Conservation (phyloP, 805 yeast genomes). For the Sugiyamaella qingdaonensis region DNA sequence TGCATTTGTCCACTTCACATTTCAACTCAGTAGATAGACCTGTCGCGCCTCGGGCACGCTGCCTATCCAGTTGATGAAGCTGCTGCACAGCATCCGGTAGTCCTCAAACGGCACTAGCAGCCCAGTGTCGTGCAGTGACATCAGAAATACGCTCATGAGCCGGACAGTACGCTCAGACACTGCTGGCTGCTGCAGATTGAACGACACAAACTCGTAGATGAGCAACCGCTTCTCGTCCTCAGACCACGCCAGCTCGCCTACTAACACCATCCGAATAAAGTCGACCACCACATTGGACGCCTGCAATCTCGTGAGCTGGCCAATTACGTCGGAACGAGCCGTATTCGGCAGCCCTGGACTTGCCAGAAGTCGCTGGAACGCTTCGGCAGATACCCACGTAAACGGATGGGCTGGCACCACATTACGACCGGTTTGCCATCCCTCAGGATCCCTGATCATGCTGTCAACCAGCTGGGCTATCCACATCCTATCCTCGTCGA, state of each 20-base stretch:
- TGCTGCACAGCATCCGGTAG: conserved; percentile 16
- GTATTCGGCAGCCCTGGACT: not conserved
- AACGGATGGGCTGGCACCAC: conserved; percentile 3
- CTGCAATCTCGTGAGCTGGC: conserved; percentile 13
- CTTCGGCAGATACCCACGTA: conserved; percentile 3
- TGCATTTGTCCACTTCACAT: too few relatives aligned
- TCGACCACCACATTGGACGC: conserved; percentile 18
- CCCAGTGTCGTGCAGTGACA: conserved; percentile 14
- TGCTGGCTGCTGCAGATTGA: conserved; percentile 12
- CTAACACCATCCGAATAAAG: conserved; percentile 12
- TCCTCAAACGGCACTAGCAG: conserved; percentile 15
- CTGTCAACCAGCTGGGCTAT: conserved; percentile 1
- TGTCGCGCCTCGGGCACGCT: conserved; percentile 19
- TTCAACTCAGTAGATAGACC: conserved; percentile 17
- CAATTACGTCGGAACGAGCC: conserved; percentile 1
- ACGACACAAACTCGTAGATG: conserved; percentile 20
- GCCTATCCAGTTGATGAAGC: conserved; percentile 22
- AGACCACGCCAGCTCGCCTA: conserved; percentile 1
- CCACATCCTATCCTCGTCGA: not conserved
- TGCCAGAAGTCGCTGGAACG: conserved; percentile 7
- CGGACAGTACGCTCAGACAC: conserved; percentile 7
- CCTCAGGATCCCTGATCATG: not conserved
- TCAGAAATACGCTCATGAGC: conserved; percentile 16
- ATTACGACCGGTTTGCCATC: not conserved
- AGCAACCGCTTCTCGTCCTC: conserved; percentile 15